Percentiles rank a stretch among this genome's conserved stretches.
Evolutionary conservation across 495 filamentous ascomycete species (phyloP).

Genomic region (Penicillium diatomitis): DNA sequence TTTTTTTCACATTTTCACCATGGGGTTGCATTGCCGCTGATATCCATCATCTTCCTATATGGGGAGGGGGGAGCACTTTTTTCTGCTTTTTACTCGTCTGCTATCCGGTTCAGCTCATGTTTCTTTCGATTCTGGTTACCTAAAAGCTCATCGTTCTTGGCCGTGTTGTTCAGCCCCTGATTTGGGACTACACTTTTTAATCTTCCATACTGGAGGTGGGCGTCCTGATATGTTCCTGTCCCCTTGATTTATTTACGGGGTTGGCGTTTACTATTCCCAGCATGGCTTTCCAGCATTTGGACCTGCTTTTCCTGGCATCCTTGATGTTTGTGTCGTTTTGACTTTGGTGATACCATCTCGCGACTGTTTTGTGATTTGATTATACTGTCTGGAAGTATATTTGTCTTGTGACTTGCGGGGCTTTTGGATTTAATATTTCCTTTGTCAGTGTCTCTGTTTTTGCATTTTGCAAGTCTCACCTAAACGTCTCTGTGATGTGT

Average conservation of each 20-base stretch:
- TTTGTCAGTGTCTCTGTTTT: neutral
- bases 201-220: slow-evolving; percentile 15
- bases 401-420: neutral
- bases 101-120: too few species aligned
- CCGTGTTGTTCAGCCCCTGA: too few species aligned
- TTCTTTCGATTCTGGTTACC: too few species aligned
- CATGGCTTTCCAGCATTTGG: slow-evolving; percentile 9
- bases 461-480: neutral
- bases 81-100: too few species aligned
- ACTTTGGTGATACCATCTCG: slow-evolving; percentile 39
- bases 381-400: neutral
- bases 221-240: slow-evolving; percentile 11
- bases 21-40: too few species aligned
- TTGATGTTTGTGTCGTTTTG: slow-evolving; percentile 26
- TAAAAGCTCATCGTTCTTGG: too few species aligned
- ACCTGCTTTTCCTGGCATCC: slow-evolving; percentile 3
- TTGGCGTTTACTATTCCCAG: slow-evolving; percentile 13
- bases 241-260: slow-evolving; percentile 7
- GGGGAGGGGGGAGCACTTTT: too few species aligned
- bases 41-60: too few species aligned
- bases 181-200: too few species aligned
- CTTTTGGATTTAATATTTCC: slow-evolving; percentile 2
- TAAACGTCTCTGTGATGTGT: neutral
- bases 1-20: too few species aligned
- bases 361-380: slow-evolving; percentile 13